Conservation (phyloP, 208 protist species). For the Acanthamoeba lenticulata region DNA sequence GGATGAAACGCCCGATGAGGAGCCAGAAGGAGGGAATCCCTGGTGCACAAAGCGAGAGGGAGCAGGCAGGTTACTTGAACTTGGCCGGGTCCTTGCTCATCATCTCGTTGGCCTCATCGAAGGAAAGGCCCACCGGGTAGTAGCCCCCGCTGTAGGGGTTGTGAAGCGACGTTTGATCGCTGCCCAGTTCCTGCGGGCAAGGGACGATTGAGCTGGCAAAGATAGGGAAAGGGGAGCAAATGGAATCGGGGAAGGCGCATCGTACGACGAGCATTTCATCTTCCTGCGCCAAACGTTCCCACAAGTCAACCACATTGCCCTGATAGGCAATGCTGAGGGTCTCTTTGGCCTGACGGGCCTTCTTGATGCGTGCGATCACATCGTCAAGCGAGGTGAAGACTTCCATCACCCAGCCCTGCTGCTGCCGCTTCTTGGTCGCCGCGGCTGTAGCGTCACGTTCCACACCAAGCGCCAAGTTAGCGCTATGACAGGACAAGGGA, state of each 20-base stretch:
- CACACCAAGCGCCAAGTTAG: not conserved
- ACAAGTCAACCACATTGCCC: slow-evolving; percentile 91
- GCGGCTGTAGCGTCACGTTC: not conserved
- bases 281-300: slow-evolving; percentile 82
- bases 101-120: slow-evolving; percentile 89
- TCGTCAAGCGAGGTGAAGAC: slow-evolving; percentile 76
- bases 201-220: not conserved
- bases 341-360: slow-evolving; percentile 81
- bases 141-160: slow-evolving; percentile 93
- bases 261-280: slow-evolving; percentile 58
- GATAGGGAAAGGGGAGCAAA: not conserved
- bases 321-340: slow-evolving; percentile 86
- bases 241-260: not conserved
- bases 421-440: slow-evolving; percentile 88
- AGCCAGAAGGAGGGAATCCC: not conserved
- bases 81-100: slow-evolving; percentile 87
- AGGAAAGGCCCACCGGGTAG: slow-evolving; percentile 89
- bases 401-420: slow-evolving; percentile 90
- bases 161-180: slow-evolving; percentile 92
- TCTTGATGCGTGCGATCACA: slow-evolving; percentile 81
- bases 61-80: slow-evolving; percentile 83
- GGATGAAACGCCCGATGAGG: too few species aligned
- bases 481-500: not conserved
- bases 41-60: too few species aligned
- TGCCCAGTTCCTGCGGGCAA: slow-evolving; percentile 86